Conservation (phyloP, 768 basidiomycete species). For the Serendipita sp. region DNA sequence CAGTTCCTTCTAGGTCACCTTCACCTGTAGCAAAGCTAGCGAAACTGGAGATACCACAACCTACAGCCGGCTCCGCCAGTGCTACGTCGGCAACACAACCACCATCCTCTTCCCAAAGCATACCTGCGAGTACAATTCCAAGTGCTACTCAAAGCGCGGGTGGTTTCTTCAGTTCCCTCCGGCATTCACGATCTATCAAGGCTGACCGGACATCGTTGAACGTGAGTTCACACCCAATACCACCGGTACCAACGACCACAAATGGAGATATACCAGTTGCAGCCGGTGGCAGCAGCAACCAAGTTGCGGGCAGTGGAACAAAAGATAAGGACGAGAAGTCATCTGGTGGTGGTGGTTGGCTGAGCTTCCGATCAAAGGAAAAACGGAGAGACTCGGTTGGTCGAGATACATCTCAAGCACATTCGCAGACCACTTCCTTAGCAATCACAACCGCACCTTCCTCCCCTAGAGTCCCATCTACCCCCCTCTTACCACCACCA, state of each 20-base stretch:
- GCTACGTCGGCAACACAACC: not conserved
- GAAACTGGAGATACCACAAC: not conserved
- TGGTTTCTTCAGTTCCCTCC: not conserved
- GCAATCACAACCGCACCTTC: not conserved
- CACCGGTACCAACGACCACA: not conserved
- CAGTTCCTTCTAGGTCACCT: not conserved
- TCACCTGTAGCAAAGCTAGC: not conserved
- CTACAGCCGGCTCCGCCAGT: not conserved
- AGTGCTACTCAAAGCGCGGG: not conserved
- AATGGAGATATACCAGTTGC: no score
- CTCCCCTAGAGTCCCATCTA: not conserved
- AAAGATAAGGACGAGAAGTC: not conserved
- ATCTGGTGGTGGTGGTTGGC: not conserved
- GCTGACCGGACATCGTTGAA: not conserved
- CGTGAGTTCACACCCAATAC: not conserved
- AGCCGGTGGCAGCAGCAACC: not conserved
- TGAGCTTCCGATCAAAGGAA: slow-evolving; percentile 1
- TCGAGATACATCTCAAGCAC: not conserved
- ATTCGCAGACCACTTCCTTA: not conserved
- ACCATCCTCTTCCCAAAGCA: not conserved
- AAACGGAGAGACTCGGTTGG: not conserved
- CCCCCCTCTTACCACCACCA: not conserved
- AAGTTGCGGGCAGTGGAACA: not conserved
- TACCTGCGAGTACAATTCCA: not conserved
- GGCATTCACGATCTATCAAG: not conserved